These are phyloP conservation scores for Penicillium cosmopolitanum DNA, from an alignment of 495 filamentous ascomycete genomes.

Conservation along the genomic window DNA sequence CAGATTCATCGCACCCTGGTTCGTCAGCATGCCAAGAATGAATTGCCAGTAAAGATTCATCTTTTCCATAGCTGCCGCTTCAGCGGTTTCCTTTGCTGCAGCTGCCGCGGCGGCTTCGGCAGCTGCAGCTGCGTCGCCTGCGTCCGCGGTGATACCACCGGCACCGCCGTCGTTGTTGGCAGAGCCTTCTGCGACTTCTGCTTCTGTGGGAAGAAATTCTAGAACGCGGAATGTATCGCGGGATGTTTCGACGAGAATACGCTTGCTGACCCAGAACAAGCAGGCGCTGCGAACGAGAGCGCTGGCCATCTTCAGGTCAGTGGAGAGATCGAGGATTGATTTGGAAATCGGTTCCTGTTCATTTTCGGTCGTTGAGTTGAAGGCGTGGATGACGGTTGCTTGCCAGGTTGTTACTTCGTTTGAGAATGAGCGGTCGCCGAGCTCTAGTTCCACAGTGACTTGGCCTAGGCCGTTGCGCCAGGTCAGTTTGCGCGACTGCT, in stretches of 20 bases:
- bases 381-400: slow-evolving; percentile 87
- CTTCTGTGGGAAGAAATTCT: slow-evolving; percentile 59
- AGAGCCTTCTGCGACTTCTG: slow-evolving; percentile 31
- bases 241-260: slow-evolving; percentile 66
- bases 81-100: slow-evolving; percentile 47
- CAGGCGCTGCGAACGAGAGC: slow-evolving; percentile 76
- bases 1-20: slow-evolving; percentile 78
- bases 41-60: slow-evolving; percentile 87
- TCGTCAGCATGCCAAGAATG: slow-evolving; percentile 93
- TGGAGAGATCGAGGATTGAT: slow-evolving; percentile 64
- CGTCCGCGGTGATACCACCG: slow-evolving; percentile 18
- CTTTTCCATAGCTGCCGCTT: slow-evolving; percentile 69
- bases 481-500: slow-evolving; percentile 79
- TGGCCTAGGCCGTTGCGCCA: slow-evolving; percentile 85
- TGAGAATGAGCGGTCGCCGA: slow-evolving; percentile 76
- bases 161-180: slow-evolving; percentile 10
- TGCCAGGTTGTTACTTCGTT: slow-evolving; percentile 83
- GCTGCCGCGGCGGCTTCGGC: slow-evolving; percentile 53
- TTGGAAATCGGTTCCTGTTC: slow-evolving; percentile 43
- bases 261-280: slow-evolving; percentile 81
- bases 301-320: slow-evolving; percentile 74
- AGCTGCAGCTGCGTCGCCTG: slow-evolving; percentile 37
- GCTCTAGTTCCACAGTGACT: slow-evolving; percentile 77
- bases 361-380: slow-evolving; percentile 54
- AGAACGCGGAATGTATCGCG: slow-evolving; percentile 64